A percentile compares a stretch with the other conserved stretches of the same genome.
These are phyloP conservation scores for Teratosphaeria nubilosa DNA, from an alignment of 2,329 filamentous ascomycete genomes.

Conservation along the genomic window DNA sequence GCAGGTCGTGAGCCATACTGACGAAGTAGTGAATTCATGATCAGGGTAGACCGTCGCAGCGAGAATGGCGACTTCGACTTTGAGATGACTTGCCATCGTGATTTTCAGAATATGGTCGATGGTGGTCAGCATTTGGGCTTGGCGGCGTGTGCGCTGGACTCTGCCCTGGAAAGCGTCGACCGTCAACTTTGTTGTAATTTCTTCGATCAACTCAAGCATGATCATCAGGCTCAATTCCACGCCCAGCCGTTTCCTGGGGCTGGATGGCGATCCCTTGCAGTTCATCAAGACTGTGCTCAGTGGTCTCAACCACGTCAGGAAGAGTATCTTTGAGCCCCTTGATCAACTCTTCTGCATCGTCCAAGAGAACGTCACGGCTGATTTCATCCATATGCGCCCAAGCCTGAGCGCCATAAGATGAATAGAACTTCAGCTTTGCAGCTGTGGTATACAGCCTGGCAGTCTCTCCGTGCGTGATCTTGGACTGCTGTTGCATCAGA, in stretches of 20 bases:
- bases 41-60: background rate
- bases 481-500: background rate
- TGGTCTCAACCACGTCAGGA: background rate
- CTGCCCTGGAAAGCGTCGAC: background rate
- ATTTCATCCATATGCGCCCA: background rate
- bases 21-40: background rate
- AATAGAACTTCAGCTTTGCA: background rate
- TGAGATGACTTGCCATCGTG: background rate
- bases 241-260: background rate
- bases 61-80: background rate
- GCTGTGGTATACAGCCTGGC: background rate
- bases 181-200: background rate
- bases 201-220: background rate
- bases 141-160: background rate
- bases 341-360: background rate
- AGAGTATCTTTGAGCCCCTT: background rate
- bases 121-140: background rate
- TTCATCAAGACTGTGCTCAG: background rate
- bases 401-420: background rate
- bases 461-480: background rate
- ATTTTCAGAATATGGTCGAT: background rate
- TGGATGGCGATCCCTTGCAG: background rate
- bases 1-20: background rate
- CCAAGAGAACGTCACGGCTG: background rate
- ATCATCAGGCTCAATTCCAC: background rate